A percentile compares a stretch with the other conserved stretches of the same genome.
phyloP scores from a whole-genome alignment of 2,329 filamentous ascomycete genomes.

The Hypoxylon sp. region DNA sequence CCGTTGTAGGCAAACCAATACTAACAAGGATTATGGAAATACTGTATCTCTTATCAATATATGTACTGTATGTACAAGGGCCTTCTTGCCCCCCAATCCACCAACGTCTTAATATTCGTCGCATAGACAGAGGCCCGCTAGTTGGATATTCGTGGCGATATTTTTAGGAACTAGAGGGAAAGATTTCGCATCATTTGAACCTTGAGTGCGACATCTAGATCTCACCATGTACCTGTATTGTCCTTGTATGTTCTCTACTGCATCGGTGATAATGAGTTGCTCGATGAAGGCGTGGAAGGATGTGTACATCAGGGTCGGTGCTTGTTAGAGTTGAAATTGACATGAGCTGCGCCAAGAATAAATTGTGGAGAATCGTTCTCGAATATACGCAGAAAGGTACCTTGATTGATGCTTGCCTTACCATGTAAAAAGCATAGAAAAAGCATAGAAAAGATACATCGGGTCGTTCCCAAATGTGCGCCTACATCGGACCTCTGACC shows the following conservation, averaged over 20 bases:
- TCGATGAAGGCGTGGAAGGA: background rate
- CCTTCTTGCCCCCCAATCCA: background rate
- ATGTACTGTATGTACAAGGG: conserved; percentile 4
- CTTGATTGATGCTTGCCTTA: background rate
- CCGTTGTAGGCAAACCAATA: conserved; percentile 15
- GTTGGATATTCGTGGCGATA: background rate
- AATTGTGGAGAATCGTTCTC: conserved; percentile 46
- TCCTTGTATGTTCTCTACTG: background rate
- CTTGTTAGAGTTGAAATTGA: conserved; percentile 47
- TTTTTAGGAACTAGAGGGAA: background rate
- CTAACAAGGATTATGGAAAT: conserved; percentile 17
- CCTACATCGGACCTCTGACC: conserved; percentile 44
- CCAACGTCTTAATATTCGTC: conserved; percentile 4
- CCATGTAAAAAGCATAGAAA: conserved; percentile 7
- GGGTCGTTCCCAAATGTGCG: conserved; percentile 43
- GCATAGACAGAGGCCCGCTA: background rate
- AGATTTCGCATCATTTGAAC: background rate
- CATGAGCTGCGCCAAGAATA: conserved; percentile 48
- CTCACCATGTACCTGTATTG: background rate
- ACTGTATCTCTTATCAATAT: conserved; percentile 5
- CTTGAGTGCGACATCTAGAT: background rate
- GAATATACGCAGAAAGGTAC: conserved; percentile 46
- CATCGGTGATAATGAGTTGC: background rate
- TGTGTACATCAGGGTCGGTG: conserved; percentile 33
- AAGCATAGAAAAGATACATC: conserved; percentile 25